These are phyloP conservation scores for Ananas comosus DNA, from an alignment of 176 grass and related monocot species.

Conservation along the genomic window DNA sequence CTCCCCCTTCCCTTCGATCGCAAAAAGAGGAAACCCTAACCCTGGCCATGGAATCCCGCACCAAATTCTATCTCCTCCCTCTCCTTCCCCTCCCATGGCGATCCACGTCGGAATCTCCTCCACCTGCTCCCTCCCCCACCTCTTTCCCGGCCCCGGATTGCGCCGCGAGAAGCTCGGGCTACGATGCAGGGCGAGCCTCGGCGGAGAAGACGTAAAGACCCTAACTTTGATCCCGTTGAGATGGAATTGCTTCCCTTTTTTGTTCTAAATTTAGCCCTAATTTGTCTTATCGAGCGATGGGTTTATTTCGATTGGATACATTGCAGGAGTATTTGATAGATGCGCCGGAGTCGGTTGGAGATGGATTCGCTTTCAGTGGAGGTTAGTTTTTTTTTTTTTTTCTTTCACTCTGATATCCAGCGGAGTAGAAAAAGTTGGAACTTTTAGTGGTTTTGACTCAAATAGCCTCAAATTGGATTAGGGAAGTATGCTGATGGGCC, in stretches of 20 bases:
- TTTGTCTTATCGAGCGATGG: neutral
- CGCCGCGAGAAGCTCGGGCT: slow-evolving; percentile 22
- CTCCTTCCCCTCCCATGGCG: slow-evolving; percentile 38
- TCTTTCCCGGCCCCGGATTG: slow-evolving; percentile 16
- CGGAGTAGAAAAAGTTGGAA: neutral
- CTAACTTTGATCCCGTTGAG: neutral
- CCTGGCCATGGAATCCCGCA: slow-evolving; percentile 20
- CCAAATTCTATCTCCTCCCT: slow-evolving; percentile 12
- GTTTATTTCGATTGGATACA: neutral
- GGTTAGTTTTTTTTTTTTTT: slow-evolving; percentile 26
- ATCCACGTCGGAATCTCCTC: slow-evolving; percentile 33
- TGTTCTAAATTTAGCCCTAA: neutral
- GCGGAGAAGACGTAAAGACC: slow-evolving; percentile 39
- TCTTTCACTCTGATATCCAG: neutral
- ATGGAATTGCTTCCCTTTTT: neutral
- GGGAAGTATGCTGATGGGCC: slow-evolving; percentile 80
- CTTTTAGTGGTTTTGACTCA: neutral
- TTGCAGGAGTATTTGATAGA: slow-evolving; percentile 69
- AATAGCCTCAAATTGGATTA: slow-evolving; percentile 13
- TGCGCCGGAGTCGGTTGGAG: slow-evolving; percentile 57
- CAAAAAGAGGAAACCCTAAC: slow-evolving; percentile 25
- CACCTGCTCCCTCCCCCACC: slow-evolving; percentile 15
- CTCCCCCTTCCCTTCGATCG: neutral
- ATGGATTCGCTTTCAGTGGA: slow-evolving; percentile 88
- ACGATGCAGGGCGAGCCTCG: slow-evolving; percentile 31